These are phyloP conservation scores for Fusarium sp. DNA, from an alignment of 2,329 filamentous ascomycete species.

Conservation along the genomic window DNA sequence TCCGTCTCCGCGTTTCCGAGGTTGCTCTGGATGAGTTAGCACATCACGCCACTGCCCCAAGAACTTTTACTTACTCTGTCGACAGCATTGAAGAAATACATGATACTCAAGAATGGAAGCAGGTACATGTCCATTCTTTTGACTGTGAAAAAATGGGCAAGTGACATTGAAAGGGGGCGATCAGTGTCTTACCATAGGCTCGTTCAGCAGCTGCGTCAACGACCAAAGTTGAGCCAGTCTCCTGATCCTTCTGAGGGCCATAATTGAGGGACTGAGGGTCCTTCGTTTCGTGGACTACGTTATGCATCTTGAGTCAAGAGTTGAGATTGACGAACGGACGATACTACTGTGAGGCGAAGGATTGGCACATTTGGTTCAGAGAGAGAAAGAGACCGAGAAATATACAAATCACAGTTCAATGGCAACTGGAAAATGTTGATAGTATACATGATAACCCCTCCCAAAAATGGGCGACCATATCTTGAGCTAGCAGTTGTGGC, in stretches of 20 bases:
- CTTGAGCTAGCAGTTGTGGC: background rate
- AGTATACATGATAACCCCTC: background rate
- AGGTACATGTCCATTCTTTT: slow-evolving; percentile 55
- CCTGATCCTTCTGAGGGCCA: background rate
- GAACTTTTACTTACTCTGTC: slow-evolving; percentile 18
- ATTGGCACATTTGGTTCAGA: background rate
- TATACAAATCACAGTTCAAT: background rate
- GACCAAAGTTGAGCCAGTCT: background rate
- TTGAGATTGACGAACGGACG: background rate
- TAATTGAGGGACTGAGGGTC: background rate
- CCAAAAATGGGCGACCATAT: background rate
- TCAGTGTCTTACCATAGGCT: background rate
- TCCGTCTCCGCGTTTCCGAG: slow-evolving; percentile 63
- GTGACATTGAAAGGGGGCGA: background rate
- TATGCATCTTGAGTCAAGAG: background rate
- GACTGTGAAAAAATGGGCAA: slow-evolving; percentile 3
- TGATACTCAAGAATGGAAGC: slow-evolving; percentile 54
- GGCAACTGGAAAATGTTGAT: background rate
- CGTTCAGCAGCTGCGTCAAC: background rate
- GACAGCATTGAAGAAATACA: slow-evolving; percentile 43
- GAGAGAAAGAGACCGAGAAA: background rate
- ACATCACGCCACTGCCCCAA: background rate
- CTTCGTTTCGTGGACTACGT: background rate
- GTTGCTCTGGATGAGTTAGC: slow-evolving; percentile 49
- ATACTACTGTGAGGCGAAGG: background rate